Conservation (phyloP, 768 basidiomycete species). For the Trametes cubensis region DNA sequence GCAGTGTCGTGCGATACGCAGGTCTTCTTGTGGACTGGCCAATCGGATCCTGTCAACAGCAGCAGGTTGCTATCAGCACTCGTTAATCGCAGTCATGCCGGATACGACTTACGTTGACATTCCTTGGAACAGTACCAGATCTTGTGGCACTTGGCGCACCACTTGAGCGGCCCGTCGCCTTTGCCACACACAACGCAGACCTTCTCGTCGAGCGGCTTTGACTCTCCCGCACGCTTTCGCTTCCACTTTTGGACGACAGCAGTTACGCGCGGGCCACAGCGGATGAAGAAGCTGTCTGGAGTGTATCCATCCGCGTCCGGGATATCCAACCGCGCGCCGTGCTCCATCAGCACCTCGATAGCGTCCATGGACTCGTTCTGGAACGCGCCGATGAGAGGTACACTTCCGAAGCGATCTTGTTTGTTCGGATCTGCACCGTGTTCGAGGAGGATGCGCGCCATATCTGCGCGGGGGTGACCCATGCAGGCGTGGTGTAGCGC, state of each 20-base stretch:
- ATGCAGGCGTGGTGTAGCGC: slow-evolving; percentile 52
- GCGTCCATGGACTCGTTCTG: slow-evolving; percentile 12
- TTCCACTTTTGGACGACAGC: slow-evolving; percentile 51
- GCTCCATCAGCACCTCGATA: slow-evolving; percentile 53
- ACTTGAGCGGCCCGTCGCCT: slow-evolving; percentile 39
- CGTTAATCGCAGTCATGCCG: neutral
- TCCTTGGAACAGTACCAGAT: slow-evolving; percentile 55
- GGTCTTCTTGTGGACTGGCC: slow-evolving; percentile 49
- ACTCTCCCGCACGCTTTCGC: slow-evolving; percentile 47
- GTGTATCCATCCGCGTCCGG: slow-evolving; percentile 43
- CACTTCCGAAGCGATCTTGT: slow-evolving; percentile 52
- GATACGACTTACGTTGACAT: slow-evolving; percentile 50
- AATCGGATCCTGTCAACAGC: slow-evolving; percentile 42
- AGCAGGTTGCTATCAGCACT: slow-evolving; percentile 1
- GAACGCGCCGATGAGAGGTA: slow-evolving; percentile 37
- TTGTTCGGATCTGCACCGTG: slow-evolving; percentile 52
- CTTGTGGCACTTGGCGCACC: slow-evolving; percentile 48
- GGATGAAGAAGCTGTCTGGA: slow-evolving; percentile 36
- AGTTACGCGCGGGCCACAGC: slow-evolving; percentile 47
- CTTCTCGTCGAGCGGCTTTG: slow-evolving; percentile 46
- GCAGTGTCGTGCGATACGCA: slow-evolving; percentile 48
- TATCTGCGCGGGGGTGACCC: slow-evolving; percentile 32
- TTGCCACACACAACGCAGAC: slow-evolving; percentile 45
- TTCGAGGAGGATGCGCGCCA: slow-evolving; percentile 45
- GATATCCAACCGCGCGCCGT: slow-evolving; percentile 48